phyloP scores from a whole-genome alignment of 305 asterid species.

The Solanum hybrid region DNA sequence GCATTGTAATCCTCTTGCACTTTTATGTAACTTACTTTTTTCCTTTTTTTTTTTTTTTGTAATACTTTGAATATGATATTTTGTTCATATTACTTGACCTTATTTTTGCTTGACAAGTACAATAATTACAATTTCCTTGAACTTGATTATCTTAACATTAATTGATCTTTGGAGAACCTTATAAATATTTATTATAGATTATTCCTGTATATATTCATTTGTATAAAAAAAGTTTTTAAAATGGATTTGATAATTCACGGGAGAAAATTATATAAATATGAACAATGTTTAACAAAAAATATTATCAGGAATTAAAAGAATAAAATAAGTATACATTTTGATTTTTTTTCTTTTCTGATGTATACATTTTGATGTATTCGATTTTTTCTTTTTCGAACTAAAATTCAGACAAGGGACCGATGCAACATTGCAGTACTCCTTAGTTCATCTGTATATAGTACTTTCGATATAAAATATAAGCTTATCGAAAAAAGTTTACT shows the following conservation, averaged over 20 bases:
- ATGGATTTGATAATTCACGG: background rate
- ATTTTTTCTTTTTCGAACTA: too few species aligned
- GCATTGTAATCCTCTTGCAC: background rate
- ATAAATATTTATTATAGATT: too few species aligned
- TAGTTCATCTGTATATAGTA: background rate
- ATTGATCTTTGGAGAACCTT: background rate
- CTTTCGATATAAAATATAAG: background rate
- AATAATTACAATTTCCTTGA: background rate
- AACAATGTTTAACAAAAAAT: background rate
- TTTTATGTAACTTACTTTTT: background rate
- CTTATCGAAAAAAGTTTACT: background rate
- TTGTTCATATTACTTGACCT: background rate
- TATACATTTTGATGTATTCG: background rate
- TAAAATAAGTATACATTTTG: background rate
- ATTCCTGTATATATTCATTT: background rate
- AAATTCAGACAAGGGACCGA: background rate
- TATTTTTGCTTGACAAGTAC: background rate
- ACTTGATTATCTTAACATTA: too few species aligned
- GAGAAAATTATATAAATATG: background rate
- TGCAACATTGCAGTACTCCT: background rate
- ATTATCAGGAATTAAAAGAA: background rate
- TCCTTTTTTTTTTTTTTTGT: background rate
- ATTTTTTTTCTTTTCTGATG: background rate
- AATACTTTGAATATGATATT: background rate
- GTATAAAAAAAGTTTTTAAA: background rate